phyloP scores from a whole-genome alignment of 345 rosid species.

The Melaleuca alternifolia region DNA sequence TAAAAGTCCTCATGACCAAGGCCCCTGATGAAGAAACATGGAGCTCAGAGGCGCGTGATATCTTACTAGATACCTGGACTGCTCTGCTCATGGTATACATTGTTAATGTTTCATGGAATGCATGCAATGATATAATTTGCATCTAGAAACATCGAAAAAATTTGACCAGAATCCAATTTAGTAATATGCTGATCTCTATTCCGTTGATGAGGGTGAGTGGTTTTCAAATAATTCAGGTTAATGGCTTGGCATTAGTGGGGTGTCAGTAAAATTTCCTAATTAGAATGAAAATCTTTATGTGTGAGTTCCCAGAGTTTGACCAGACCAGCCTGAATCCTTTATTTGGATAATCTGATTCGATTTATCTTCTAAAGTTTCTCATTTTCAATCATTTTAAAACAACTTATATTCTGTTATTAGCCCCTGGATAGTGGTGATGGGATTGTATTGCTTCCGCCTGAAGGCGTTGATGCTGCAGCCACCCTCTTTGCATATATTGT shows the following conservation, averaged over 20 bases:
- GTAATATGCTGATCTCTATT: background rate
- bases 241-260: background rate
- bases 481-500: slow-evolving; percentile 65
- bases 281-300: background rate
- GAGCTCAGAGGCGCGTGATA: slow-evolving; percentile 99
- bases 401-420: slow-evolving; percentile 27
- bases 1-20: slow-evolving; percentile 61
- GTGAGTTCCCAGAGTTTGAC: background rate
- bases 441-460: slow-evolving; percentile 61
- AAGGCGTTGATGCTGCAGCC: slow-evolving; percentile 78
- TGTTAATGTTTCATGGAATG: background rate
- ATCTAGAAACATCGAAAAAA: background rate
- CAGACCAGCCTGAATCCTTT: background rate
- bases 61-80: slow-evolving; percentile 92
- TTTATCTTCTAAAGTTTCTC: background rate
- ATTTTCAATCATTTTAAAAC: slow-evolving; percentile 1
- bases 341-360: background rate
- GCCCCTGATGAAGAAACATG: slow-evolving; percentile 68
- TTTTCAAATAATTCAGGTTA: background rate
- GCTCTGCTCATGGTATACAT: slow-evolving; percentile 58
- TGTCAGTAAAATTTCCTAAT: background rate
- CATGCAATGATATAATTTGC: background rate
- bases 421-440: slow-evolving; percentile 46
- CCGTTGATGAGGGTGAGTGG: background rate
- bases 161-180: background rate